Conservation (phyloP, 148 eudicot species). For the Rhododendron mucronatum region DNA sequence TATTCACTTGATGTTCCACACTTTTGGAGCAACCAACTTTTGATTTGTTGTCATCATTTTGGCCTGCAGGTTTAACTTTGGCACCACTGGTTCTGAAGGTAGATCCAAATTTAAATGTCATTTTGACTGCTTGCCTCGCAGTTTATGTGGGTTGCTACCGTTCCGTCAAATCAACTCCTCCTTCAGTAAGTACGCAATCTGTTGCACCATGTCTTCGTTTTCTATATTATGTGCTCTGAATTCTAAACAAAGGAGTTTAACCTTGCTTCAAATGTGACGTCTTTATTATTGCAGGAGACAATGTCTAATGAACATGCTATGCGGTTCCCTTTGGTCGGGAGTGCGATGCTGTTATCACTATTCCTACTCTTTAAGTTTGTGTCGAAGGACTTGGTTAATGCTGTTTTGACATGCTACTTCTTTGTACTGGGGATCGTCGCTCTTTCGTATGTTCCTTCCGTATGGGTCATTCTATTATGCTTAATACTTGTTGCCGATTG, state of each 20-base stretch:
- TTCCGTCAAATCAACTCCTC: conserved; percentile 94
- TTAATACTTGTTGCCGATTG: conserved; percentile 2
- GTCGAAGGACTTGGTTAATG: conserved; percentile 92
- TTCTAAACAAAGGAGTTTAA: background rate
- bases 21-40: background rate
- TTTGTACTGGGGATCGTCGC: conserved; percentile 87
- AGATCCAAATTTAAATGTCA: conserved; percentile 84
- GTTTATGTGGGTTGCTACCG: conserved; percentile 93
- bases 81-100: conserved; percentile 90
- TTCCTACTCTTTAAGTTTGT: conserved; percentile 93
- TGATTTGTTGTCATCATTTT: background rate
- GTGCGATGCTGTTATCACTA: conserved; percentile 91
- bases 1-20: background rate
- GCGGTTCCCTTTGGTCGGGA: conserved; percentile 96
- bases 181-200: conserved; percentile 57
- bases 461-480: conserved; percentile 14
- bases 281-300: conserved; percentile 65
- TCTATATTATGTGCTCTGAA: background rate
- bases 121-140: conserved; percentile 90
- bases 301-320: conserved; percentile 98
- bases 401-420: conserved; percentile 88
- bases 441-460: conserved; percentile 67
- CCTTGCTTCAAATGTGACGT: background rate
- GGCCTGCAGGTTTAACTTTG: conserved; percentile 71
- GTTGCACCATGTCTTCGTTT: background rate